phyloP scores from a whole-genome alignment of 2,329 filamentous ascomycete species.

The Alternaria atra region DNA sequence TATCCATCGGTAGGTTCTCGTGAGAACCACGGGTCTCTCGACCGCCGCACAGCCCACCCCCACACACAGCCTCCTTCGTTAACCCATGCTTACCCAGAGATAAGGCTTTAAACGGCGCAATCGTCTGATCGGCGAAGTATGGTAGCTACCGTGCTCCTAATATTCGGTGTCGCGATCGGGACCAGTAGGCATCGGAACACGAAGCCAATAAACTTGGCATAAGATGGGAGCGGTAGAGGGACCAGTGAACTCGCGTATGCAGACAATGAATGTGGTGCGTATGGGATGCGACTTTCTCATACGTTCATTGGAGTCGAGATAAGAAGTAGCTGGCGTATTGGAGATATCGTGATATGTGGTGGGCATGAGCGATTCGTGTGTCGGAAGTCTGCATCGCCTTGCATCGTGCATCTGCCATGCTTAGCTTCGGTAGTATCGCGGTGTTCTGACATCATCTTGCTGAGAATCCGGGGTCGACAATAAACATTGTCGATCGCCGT shows the following conservation, averaged over 20 bases:
- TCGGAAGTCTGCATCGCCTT: background rate
- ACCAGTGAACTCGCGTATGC: background rate
- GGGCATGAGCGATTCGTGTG: background rate
- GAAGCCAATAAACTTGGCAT: background rate
- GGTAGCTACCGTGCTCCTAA: background rate
- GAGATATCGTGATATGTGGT: background rate
- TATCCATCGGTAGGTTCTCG: background rate
- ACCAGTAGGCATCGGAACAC: background rate
- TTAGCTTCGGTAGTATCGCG: conserved; percentile 5
- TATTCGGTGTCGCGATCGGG: background rate
- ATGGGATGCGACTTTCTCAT: background rate
- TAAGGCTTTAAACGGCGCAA: background rate
- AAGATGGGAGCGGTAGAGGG: background rate
- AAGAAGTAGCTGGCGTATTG: background rate
- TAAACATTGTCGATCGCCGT: background rate
- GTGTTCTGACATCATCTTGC: conserved; percentile 6
- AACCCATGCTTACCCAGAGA: background rate
- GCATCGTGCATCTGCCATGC: background rate
- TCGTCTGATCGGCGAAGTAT: background rate
- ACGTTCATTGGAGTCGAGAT: background rate
- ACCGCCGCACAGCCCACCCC: conserved; percentile 4
- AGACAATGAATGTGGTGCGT: background rate
- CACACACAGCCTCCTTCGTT: background rate
- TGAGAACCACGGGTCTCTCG: background rate
- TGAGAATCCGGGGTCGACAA: conserved; percentile 6